Evolutionary conservation across 2,329 filamentous ascomycete genomes (phyloP).

Genomic region (Hypoxylon sp.): DNA sequence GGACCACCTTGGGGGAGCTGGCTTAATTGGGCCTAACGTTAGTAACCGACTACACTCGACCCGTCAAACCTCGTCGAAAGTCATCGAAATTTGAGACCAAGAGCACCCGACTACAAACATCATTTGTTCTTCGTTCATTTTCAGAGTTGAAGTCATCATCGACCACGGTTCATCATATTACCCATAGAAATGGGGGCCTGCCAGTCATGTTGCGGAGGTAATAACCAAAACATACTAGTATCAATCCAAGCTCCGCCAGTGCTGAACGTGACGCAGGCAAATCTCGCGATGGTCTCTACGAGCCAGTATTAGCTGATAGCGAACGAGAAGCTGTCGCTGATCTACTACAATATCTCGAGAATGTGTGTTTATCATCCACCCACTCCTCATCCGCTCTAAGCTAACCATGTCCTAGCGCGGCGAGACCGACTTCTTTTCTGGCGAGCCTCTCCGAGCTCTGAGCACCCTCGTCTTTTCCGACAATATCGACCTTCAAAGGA

Average conservation of each 20-base stretch:
- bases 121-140: conserved; percentile 27
- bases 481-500: conserved; percentile 97
- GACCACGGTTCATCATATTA: conserved; percentile 33
- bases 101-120: conserved; percentile 10
- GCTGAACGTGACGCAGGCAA: conserved; percentile 69
- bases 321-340: conserved; percentile 98
- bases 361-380: conserved; percentile 71
- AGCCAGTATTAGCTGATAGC: conserved; percentile 91
- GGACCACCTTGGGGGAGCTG: conserved; percentile 42
- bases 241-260: conserved; percentile 27
- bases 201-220: conserved; percentile 58
- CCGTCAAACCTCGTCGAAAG: conserved; percentile 19
- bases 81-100: conserved; percentile 19
- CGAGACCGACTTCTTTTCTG: conserved; percentile 98
- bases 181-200: conserved; percentile 55
- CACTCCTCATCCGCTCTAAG: conserved; percentile 1
- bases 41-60: conserved; percentile 9
- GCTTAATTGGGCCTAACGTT: conserved; percentile 39
- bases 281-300: conserved; percentile 85
- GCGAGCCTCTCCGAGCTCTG: conserved; percentile 91
- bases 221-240: conserved; percentile 28
- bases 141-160: conserved; percentile 40
- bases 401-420: conserved; percentile 75
- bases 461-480: conserved; percentile 98
- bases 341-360: conserved; percentile 94